A percentile compares a stretch with the other conserved stretches of the same genome.
phyloP scores from a whole-genome alignment of 1,139 yeast genomes.

The Debaryomyces udenii region DNA sequence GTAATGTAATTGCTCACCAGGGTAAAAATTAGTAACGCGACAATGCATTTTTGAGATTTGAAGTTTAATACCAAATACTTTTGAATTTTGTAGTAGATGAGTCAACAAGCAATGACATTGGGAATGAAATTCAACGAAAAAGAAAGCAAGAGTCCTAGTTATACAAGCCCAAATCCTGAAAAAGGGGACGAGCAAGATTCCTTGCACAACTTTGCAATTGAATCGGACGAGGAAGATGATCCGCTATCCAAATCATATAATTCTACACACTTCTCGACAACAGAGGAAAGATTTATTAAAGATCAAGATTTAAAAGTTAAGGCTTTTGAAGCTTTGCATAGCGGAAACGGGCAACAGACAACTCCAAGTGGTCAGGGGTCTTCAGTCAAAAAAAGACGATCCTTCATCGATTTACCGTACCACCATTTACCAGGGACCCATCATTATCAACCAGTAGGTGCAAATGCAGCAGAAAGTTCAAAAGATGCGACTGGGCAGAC shows the following conservation, averaged over 20 bases:
- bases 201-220: conserved; percentile 1
- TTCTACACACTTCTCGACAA: conserved; percentile 64
- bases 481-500: conserved; percentile 36
- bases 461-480: conserved; percentile 15
- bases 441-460: conserved; percentile 3
- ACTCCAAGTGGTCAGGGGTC: conserved; percentile 12
- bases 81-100: too few species aligned
- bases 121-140: background rate
- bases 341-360: conserved; percentile 23
- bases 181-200: background rate
- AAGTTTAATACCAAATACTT: too few species aligned
- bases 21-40: too few species aligned
- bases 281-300: conserved; percentile 66
- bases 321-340: conserved; percentile 60
- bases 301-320: conserved; percentile 72
- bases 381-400: conserved; percentile 50
- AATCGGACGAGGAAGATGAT: conserved; percentile 31
- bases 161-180: too few species aligned
- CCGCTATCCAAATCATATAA: conserved; percentile 33
- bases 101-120: too few species aligned
- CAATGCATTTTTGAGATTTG: too few species aligned
- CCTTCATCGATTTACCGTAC: conserved; percentile 54
- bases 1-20: too few species aligned
- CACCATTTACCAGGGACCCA: conserved; percentile 13
- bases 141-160: background rate